Evolutionary conservation across 768 basidiomycete genomes (phyloP).

Genomic region (Agrocybe praecox): DNA sequence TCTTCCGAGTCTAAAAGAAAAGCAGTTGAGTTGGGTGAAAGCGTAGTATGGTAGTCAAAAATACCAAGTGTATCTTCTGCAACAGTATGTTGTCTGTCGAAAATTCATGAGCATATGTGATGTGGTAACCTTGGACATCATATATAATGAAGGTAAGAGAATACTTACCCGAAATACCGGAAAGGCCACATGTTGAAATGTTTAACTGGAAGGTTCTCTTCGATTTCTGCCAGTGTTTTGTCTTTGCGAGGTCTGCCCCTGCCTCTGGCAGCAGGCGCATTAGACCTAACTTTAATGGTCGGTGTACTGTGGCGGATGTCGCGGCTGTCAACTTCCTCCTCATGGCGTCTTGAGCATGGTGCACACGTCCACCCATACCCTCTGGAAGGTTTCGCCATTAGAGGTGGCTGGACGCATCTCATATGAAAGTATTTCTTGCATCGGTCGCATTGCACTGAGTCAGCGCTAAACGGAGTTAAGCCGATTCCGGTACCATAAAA

Average conservation of each 20-base stretch:
- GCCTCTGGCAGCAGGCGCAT: constrained; percentile 71
- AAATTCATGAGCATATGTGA: neutral
- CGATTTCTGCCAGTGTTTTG: constrained; percentile 68
- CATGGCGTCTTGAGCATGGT: constrained; percentile 86
- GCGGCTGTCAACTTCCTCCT: constrained; percentile 81
- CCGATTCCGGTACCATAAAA: constrained; percentile 18
- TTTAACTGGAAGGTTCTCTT: constrained; percentile 76
- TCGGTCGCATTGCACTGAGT: constrained; percentile 86
- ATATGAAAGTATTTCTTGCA: constrained; percentile 97
- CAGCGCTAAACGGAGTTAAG: constrained; percentile 49
- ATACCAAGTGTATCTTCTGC: constrained; percentile 90
- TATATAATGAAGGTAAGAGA: neutral
- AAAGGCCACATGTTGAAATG: constrained; percentile 94
- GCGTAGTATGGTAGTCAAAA: constrained; percentile 17
- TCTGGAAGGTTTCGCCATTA: constrained; percentile 88
- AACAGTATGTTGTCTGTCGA: constrained; percentile 79
- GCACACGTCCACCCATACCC: constrained; percentile 99
- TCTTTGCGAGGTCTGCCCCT: constrained; percentile 82
- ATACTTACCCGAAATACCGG: constrained; percentile 91
- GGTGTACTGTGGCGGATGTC: constrained; percentile 65
- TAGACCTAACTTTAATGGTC: constrained; percentile 57
- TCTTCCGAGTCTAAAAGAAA: constrained; percentile 81
- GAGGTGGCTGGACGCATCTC: constrained; percentile 89
- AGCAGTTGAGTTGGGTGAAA: constrained; percentile 26
- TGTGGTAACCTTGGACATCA: too few species aligned